These are phyloP conservation scores for Fusarium tricinctum DNA, from an alignment of 2,329 filamentous ascomycete genomes.

Conservation along the genomic window DNA sequence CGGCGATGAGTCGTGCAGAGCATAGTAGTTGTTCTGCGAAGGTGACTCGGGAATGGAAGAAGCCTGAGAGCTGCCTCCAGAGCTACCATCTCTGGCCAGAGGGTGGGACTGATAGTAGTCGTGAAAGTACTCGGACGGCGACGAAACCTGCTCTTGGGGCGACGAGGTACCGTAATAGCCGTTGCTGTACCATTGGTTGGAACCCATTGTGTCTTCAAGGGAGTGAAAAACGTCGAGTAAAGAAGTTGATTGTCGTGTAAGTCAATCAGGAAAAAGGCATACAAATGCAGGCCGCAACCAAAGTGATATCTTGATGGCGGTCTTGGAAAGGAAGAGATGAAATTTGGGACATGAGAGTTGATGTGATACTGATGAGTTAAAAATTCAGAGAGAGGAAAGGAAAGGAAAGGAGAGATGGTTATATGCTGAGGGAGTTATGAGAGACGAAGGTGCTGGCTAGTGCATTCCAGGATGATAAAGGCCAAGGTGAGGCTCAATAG, in stretches of 20 bases:
- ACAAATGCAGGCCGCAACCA: constrained; percentile 33
- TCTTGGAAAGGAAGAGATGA: constrained; percentile 30
- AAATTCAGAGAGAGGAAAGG: constrained; percentile 9
- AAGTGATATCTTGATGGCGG: constrained; percentile 38
- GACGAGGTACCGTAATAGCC: constrained; percentile 36
- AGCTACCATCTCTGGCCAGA: constrained; percentile 50
- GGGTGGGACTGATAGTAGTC: constrained; percentile 47
- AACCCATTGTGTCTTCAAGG: constrained; percentile 32
- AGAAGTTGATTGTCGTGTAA: constrained; percentile 9
- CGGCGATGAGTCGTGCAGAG: constrained; percentile 31
- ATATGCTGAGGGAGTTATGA: constrained; percentile 31
- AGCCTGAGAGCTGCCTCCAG: constrained; percentile 49
- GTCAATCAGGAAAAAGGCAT: constrained; percentile 22
- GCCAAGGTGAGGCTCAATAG: constrained; percentile 48
- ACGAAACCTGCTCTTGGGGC: constrained; percentile 39
- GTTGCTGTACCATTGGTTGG: constrained; percentile 30
- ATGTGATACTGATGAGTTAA: constrained; percentile 13
- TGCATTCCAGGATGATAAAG: constrained; percentile 26
- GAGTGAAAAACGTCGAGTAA: background rate
- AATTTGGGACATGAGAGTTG: constrained; percentile 37
- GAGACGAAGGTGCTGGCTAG: constrained; percentile 21
- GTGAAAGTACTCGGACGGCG: constrained; percentile 36
- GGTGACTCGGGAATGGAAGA: constrained; percentile 51
- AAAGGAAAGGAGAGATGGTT: constrained; percentile 17
- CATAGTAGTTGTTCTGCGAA: constrained; percentile 35